phyloP scores from a whole-genome alignment of 1,284 basidiomycete genomes.

The Cutaneotrichosporon cavernicola region DNA sequence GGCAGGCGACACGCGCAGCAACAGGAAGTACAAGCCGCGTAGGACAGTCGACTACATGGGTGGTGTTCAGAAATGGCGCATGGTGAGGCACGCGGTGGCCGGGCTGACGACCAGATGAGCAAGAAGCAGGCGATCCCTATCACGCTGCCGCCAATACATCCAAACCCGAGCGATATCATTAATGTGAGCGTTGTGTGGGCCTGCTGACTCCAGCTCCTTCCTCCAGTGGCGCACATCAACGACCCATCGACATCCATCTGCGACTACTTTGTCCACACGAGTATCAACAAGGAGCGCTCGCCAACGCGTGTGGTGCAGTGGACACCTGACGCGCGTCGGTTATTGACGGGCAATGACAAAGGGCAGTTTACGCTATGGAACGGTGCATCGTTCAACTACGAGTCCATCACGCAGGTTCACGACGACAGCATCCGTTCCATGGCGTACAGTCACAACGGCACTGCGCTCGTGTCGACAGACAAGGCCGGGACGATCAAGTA shows the following conservation, averaged over 20 bases:
- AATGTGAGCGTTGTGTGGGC: conserved; percentile 60
- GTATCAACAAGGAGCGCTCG: conserved; percentile 96
- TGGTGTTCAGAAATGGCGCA: conserved; percentile 73
- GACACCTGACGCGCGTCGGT: conserved; percentile 90
- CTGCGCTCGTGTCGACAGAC: conserved; percentile 88
- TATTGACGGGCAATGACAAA: conserved; percentile 91
- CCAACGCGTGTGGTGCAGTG: conserved; percentile 96
- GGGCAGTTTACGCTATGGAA: conserved; percentile 99
- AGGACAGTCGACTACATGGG: conserved; percentile 94
- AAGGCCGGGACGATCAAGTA: conserved; percentile 95
- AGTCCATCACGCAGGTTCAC: conserved; percentile 97
- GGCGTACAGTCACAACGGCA: conserved; percentile 84
- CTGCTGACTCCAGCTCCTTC: conserved; percentile 66
- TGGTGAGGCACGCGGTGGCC: conserved; percentile 60
- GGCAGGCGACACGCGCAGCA: conserved; percentile 57
- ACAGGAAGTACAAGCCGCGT: conserved; percentile 87
- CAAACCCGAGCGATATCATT: conserved; percentile 76
- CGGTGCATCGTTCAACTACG: conserved; percentile 97
- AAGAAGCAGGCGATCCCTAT: conserved; percentile 67
- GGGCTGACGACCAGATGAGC: conserved; percentile 58
- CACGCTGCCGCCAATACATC: conserved; percentile 67
- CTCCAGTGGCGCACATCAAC: conserved; percentile 81
- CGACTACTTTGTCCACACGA: conserved; percentile 95
- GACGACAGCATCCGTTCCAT: conserved; percentile 89
- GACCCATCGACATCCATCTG: conserved; percentile 89